phyloP scores from a whole-genome alignment of 2,329 filamentous ascomycete genomes.

The Cercospora sojina region DNA sequence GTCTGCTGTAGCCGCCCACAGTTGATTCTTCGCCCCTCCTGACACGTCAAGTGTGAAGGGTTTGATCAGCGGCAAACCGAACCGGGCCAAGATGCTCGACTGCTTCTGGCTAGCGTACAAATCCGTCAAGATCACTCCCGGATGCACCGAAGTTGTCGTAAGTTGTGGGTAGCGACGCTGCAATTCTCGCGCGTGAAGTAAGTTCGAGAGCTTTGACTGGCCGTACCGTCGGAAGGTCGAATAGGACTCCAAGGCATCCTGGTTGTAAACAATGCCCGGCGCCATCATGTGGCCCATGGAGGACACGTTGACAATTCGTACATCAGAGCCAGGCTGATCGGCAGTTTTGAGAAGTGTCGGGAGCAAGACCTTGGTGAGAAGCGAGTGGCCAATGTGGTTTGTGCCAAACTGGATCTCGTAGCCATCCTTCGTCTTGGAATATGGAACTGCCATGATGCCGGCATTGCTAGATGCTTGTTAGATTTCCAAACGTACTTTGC shows the following conservation, averaged over 20 bases:
- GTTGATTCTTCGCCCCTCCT: constrained; percentile 30
- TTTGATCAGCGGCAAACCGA: constrained; percentile 19
- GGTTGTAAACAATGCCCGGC: constrained; percentile 40
- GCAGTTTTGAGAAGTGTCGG: constrained; percentile 46
- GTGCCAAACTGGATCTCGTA: constrained; percentile 55
- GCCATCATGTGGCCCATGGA: constrained; percentile 36
- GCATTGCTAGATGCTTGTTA: constrained; percentile 22
- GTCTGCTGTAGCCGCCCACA: constrained; percentile 33
- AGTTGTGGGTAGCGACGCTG: constrained; percentile 58
- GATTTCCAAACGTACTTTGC: constrained; percentile 33
- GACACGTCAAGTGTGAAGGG: constrained; percentile 23
- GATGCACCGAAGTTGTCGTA: constrained; percentile 62
- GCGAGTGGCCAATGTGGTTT: constrained; percentile 53
- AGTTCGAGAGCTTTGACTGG: constrained; percentile 59
- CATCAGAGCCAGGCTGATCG: constrained; percentile 39
- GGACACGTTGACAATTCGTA: constrained; percentile 48
- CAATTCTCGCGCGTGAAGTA: constrained; percentile 62
- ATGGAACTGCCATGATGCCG: constrained; percentile 44
- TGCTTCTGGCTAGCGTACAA: constrained; percentile 38
- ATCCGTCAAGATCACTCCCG: constrained; percentile 63
- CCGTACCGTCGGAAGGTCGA: constrained; percentile 54
- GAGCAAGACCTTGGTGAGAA: constrained; percentile 49
- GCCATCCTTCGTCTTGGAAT: constrained; percentile 46
- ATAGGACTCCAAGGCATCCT: constrained; percentile 36
- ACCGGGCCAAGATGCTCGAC: constrained; percentile 14